Percentiles rank a stretch among this genome's conserved stretches.
These are phyloP conservation scores for Xylariaceae sp. DNA, from an alignment of 2,329 filamentous ascomycete genomes.

Conservation along the genomic window DNA sequence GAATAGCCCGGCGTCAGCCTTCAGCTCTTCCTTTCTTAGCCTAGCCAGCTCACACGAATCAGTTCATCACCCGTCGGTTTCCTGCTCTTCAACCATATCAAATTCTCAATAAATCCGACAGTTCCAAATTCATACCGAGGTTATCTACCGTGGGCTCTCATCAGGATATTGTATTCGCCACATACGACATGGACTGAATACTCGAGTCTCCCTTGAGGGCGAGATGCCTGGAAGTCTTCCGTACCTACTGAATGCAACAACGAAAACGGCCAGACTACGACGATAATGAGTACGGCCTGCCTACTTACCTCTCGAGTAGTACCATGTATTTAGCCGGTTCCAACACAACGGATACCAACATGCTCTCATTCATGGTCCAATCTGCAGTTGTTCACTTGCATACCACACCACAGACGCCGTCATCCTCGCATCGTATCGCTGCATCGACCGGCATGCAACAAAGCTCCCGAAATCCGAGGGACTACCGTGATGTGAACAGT, in stretches of 20 bases:
- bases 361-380: slow-evolving; percentile 7
- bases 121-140: not conserved
- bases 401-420: slow-evolving; percentile 5
- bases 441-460: slow-evolving; percentile 4
- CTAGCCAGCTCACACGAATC: not conserved
- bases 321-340: slow-evolving; percentile 18
- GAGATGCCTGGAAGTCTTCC: too few species aligned
- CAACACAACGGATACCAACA: slow-evolving; percentile 25
- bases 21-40: not conserved
- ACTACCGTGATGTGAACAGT: not conserved
- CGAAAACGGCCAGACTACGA: too few species aligned
- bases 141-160: not conserved
- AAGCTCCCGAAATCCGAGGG: slow-evolving; percentile 12
- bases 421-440: slow-evolving; percentile 2
- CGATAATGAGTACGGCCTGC: too few species aligned
- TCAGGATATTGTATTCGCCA: too few species aligned
- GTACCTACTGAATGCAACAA: too few species aligned
- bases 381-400: slow-evolving; percentile 5
- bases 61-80: not conserved
- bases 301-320: not conserved
- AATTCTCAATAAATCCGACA: not conserved
- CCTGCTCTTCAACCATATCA: not conserved
- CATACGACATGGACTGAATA: too few species aligned
- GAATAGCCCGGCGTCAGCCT: not conserved
- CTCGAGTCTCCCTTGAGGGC: too few species aligned